These are phyloP conservation scores for Suhomyces ambrosiae DNA, from an alignment of 1,139 yeast species.

Conservation along the genomic window DNA sequence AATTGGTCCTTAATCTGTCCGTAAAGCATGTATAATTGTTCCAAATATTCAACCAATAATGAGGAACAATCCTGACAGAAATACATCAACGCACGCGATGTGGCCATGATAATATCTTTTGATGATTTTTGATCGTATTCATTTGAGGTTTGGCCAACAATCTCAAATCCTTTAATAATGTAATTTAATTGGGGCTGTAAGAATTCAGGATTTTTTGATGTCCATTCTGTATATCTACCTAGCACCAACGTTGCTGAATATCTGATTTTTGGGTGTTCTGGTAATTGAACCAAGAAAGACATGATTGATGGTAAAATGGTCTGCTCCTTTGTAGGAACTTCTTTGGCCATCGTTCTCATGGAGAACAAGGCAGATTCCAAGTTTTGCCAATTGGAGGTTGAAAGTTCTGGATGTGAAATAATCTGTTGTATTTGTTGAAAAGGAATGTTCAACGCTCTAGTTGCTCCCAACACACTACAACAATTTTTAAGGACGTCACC, in stretches of 20 bases:
- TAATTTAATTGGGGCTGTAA: conserved; percentile 83
- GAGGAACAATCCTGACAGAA: conserved; percentile 89
- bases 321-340: conserved; percentile 69
- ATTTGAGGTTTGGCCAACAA: conserved; percentile 23
- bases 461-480: conserved; percentile 84
- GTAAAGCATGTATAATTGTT: conserved; percentile 76
- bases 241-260: conserved; percentile 91
- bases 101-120: conserved; percentile 72
- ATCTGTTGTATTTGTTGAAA: conserved; percentile 52
- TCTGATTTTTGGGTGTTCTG: conserved; percentile 84
- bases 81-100: conserved; percentile 92
- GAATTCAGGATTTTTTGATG: conserved; percentile 78
- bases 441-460: conserved; percentile 65
- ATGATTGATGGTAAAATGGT: conserved; percentile 76
- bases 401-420: conserved; percentile 32
- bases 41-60: conserved; percentile 66
- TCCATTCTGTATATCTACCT: conserved; percentile 96
- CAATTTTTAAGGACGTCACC: conserved; percentile 96
- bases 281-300: conserved; percentile 68
- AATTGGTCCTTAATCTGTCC: conserved; percentile 58
- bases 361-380: conserved; percentile 90
- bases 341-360: conserved; percentile 94
- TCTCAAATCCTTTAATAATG: conserved; percentile 75
- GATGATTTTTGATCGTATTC: conserved; percentile 16
- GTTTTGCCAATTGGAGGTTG: conserved; percentile 67